Evolutionary conservation across 2,329 filamentous ascomycete genomes (phyloP).

Genomic region (Clarireedia hainanense): DNA sequence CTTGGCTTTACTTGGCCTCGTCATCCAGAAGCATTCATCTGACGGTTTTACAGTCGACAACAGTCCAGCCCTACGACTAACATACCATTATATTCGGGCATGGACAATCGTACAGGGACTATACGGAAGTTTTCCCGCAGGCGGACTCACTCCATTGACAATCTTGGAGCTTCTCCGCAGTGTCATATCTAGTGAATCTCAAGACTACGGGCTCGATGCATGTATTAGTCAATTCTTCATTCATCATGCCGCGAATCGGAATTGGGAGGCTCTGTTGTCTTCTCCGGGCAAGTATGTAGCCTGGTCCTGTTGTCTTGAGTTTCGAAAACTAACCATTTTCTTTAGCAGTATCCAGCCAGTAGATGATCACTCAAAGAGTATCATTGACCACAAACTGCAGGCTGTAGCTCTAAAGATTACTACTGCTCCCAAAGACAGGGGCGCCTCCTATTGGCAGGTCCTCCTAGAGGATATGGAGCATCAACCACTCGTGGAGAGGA

Average conservation of each 20-base stretch:
- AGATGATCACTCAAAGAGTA: no score
- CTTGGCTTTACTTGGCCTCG: neutral
- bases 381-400: no score
- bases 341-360: no score
- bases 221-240: neutral
- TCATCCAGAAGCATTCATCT: neutral
- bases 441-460: neutral
- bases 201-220: neutral
- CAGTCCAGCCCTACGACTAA: neutral
- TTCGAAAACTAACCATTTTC: neutral
- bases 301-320: neutral
- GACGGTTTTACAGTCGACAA: neutral
- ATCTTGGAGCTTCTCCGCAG: neutral
- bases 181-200: neutral
- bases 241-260: neutral
- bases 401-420: no score
- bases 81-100: conserved; percentile 10
- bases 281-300: neutral
- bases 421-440: neutral
- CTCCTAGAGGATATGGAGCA: neutral
- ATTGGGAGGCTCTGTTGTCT: neutral
- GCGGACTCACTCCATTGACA: neutral
- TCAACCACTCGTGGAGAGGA: neutral
- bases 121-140: neutral
- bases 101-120: conserved; percentile 7